Base-by-base conservation (phyloP, 2,329 filamentous ascomycete genomes). In the Emydomyces testavorans region DNA sequence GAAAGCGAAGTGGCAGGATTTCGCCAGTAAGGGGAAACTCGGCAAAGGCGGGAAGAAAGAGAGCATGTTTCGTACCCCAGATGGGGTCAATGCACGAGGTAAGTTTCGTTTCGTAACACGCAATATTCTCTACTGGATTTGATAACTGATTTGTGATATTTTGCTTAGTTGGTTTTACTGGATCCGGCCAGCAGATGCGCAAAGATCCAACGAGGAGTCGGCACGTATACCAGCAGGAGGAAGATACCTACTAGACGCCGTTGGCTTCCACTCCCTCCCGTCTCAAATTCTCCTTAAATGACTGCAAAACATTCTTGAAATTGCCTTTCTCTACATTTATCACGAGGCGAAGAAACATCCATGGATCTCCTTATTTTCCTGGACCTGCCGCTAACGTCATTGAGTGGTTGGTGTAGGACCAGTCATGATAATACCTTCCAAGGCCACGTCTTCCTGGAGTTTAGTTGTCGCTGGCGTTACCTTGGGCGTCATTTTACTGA, bases 1-100 rank as follows among this genome's bases (percentile, higher is more conserved):
- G 60, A 94, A 94, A 72, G 85, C 71, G 60, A 94, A 92, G 63
- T 98, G 92, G 92, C 84, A 95, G 63, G 85, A 93, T 54, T 98
- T 94, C 65, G 84, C 80, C 55, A 74, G 76, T 60, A 94, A 93
- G 65, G 72, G 73, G 50, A 80, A 79, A 61, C 64, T 71, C 51
- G 69, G 71, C n/a, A 89, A 86, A 62, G 71, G 79, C 46, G 65
- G 64, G 20, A 90, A 90, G 71, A 94, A 94, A 69, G 86, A 94
- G 41, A 94, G 87, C 73, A 95, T 95, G 89, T 95, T 95, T 65
- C 81, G 89, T 39, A 95, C 89, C 2, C 87, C 88, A 0, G 88
- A 94, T 26, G 82, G 86, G 52, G 77, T 92, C 20, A 78, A 86
- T 59, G 89, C 85, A 50, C 79, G 88, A 83, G 89, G 89, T 94